phyloP scores from a whole-genome alignment of 2,329 filamentous ascomycete species.

The Hypoxylon sp. region DNA sequence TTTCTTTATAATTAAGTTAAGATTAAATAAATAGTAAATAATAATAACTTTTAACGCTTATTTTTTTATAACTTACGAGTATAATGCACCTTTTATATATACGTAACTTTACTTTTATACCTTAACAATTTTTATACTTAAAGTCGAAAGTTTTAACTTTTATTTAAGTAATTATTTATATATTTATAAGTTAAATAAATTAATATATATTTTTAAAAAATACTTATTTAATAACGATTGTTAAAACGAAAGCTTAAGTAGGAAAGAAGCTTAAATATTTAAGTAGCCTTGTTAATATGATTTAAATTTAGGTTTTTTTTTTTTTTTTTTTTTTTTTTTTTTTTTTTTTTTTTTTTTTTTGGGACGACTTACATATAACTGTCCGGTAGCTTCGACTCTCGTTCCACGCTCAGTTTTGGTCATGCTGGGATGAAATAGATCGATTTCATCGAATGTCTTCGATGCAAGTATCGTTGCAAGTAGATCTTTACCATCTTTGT shows the following conservation, averaged over 20 bases:
- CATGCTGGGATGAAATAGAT: not conserved
- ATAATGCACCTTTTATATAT: too few species aligned
- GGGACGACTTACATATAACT: not conserved
- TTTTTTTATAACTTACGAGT: too few species aligned
- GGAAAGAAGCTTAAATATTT: not conserved
- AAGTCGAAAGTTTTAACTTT: not conserved
- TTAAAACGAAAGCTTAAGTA: not conserved
- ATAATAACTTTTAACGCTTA: too few species aligned
- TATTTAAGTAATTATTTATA: not conserved
- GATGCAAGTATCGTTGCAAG: not conserved
- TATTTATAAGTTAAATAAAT: not conserved
- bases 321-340: too few species aligned
- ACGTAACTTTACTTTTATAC: too few species aligned
- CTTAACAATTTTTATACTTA: not conserved
- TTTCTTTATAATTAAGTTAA: too few species aligned
- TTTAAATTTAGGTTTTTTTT: not conserved
- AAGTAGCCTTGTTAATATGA: not conserved
- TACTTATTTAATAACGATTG: not conserved
- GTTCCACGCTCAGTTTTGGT: not conserved
- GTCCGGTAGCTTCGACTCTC: not conserved
- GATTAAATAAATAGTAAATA: too few species aligned
- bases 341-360: too few species aligned
- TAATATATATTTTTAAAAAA: not conserved
- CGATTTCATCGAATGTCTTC: not conserved
- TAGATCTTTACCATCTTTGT: too few species aligned